phyloP scores from a whole-genome alignment of 2,329 filamentous ascomycete species.

The Diaporthe nobilis region DNA sequence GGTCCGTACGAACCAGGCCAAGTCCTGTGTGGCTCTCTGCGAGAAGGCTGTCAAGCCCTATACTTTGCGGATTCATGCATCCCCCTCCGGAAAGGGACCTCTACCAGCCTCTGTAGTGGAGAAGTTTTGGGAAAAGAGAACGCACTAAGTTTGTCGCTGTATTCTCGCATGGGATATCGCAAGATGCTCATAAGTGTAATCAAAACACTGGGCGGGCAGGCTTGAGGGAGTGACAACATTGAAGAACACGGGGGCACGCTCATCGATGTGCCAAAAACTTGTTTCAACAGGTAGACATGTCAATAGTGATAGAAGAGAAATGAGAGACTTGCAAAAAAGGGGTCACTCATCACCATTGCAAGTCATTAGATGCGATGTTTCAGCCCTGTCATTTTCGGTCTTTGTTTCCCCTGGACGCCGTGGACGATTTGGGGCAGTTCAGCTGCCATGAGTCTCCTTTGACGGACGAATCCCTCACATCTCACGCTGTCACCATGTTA shows the following conservation, averaged over 20 bases:
- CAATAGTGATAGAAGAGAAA: neutral
- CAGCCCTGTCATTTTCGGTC: neutral
- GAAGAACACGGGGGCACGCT: neutral
- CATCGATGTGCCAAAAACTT: neutral
- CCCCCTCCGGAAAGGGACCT: neutral
- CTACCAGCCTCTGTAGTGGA: neutral
- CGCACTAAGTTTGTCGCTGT: neutral
- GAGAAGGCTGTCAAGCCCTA: neutral
- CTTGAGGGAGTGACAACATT: neutral
- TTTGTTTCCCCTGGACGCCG: constrained; percentile 10
- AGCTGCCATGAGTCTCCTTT: neutral
- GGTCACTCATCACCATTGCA: neutral
- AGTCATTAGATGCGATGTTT: constrained; percentile 2
- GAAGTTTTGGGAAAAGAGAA: neutral
- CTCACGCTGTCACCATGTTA: neutral
- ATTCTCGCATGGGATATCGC: neutral
- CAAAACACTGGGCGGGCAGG: neutral
- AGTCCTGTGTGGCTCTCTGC: constrained; percentile 11
- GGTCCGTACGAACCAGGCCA: neutral
- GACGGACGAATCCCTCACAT: neutral
- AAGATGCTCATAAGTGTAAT: neutral
- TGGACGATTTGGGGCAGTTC: neutral
- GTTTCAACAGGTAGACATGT: neutral
- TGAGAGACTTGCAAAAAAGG: neutral
- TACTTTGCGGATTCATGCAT: neutral